Percentiles rank a stretch among this genome's conserved stretches.
Evolutionary conservation across 2,329 filamentous ascomycete species (phyloP).

Genomic region (Karstenula rhodostoma): DNA sequence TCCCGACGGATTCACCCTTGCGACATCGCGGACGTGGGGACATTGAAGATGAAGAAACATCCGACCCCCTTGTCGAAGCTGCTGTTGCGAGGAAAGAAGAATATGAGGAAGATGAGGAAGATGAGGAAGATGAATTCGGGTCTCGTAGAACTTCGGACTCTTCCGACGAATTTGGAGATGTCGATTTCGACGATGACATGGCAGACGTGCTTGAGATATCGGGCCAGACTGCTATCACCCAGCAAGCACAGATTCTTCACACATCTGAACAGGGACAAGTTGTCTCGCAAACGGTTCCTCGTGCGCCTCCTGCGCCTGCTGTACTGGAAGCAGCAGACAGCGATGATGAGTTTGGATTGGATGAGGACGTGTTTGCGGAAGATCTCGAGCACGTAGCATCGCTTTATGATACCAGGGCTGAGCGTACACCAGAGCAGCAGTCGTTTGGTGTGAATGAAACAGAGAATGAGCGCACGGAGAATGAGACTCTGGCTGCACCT

Average conservation of each 20-base stretch:
- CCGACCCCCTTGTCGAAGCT: slow-evolving; percentile 18
- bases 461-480: slow-evolving; percentile 8
- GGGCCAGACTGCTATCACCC: slow-evolving; percentile 16
- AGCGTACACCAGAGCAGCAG: slow-evolving; percentile 21
- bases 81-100: slow-evolving; percentile 8
- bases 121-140: slow-evolving; percentile 12
- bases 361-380: slow-evolving; percentile 61
- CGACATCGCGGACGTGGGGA: slow-evolving; percentile 34
- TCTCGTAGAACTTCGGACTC: slow-evolving; percentile 28
- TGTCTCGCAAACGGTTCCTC: slow-evolving; percentile 6
- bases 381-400: slow-evolving; percentile 67
- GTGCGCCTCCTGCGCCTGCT: slow-evolving; percentile 6
- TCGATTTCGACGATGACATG: slow-evolving; percentile 47
- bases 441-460: slow-evolving; percentile 4
- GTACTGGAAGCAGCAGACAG: slow-evolving; percentile 25
- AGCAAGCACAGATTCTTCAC: slow-evolving; percentile 16
- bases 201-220: slow-evolving; percentile 41
- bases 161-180: slow-evolving; percentile 48
- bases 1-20: slow-evolving; percentile 40
- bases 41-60: slow-evolving; percentile 14
- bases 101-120: neutral
- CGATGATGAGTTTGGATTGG: slow-evolving; percentile 56
- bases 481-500: slow-evolving; percentile 8
- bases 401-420: slow-evolving; percentile 59
- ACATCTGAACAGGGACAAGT: slow-evolving; percentile 21